Base-by-base conservation (phyloP, 441 rosid genomes). In the Pelargonium exstipulatum region DNA sequence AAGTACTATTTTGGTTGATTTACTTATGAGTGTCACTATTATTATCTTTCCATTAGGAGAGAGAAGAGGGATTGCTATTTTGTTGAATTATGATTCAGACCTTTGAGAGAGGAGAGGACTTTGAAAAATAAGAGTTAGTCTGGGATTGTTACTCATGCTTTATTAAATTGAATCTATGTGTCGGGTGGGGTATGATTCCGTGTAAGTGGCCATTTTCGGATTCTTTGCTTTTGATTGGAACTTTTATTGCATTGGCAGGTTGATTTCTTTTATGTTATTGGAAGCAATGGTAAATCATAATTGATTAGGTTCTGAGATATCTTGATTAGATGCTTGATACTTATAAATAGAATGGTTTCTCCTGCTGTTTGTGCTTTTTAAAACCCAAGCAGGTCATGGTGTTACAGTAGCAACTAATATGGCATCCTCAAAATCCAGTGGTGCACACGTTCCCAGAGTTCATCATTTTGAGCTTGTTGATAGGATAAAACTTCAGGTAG, bases 401-500 rank as follows among this genome's bases (percentile, higher is more conserved):
- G 4, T 60, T 65, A 26, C 37, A 40, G 68, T 62, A 74, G 68
- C 66, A 80, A 76, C 48, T 75, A 29, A 26, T 67, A 88, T 84
- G 92, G 87, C 87, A 53, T 73, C 88, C 72, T 64, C 77, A 3
- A 73, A 78, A 60, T 53, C 60, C 60, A 53, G 60, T 16, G 29
- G 71, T 68, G 64, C 68, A 40, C 76, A 64, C 71, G 68, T 74
- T 42, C 79, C 78, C 24, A 63, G 78, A 74, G 68, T 74, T 66
- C 81, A 75, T 53, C 71, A 71, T 57, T 88, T 86, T 76, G 85
- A 88, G 81, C 86, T 86, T n/a, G 71, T 82, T 63, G 89, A 83
- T 69, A 85, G 87, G 35, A 84, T 86, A 83, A 83, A 84, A 74
- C 87, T 86, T 75, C 82, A 80, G 88, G 90, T 84, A 66, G 58